A percentile compares a stretch with the other conserved stretches of the same genome.
These are phyloP conservation scores for Candida pseudoglaebosa DNA, from an alignment of 805 yeast species.

Conservation along the genomic window DNA sequence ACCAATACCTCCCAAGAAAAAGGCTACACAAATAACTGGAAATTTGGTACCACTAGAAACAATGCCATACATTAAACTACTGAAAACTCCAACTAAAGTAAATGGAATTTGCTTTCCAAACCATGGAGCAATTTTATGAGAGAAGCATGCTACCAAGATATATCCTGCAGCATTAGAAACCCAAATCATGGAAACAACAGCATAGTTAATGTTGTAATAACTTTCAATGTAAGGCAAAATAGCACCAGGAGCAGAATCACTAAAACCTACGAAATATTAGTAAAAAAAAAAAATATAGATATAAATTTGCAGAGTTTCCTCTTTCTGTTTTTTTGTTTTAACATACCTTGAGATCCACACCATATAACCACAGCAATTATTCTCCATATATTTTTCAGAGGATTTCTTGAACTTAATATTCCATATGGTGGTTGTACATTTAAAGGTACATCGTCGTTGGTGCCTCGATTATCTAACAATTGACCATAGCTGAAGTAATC, in stretches of 20 bases:
- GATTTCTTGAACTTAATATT: conserved; percentile 38
- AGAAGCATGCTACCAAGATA: conserved; percentile 45
- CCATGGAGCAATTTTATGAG: conserved; percentile 39
- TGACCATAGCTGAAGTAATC: conserved; percentile 4
- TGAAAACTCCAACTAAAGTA: conserved; percentile 31
- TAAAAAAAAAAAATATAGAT: background rate
- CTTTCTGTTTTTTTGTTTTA: too few relatives aligned
- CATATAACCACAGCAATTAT: conserved; percentile 38
- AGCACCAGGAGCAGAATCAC: conserved; percentile 61
- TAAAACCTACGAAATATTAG: conserved; percentile 32
- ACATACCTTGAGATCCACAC: conserved; percentile 22
- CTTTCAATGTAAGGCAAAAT: conserved; percentile 51
- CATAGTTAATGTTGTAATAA: conserved; percentile 45
- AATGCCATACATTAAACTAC: conserved; percentile 40
- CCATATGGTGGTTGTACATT: conserved; percentile 3
- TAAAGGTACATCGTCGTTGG: background rate
- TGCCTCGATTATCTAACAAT: background rate
- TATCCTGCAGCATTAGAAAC: conserved; percentile 55
- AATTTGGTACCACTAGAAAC: conserved; percentile 48
- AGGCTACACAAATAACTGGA: conserved; percentile 46
- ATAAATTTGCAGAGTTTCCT: too few relatives aligned
- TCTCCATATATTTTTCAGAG: conserved; percentile 42
- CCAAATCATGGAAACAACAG: conserved; percentile 58
- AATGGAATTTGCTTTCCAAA: conserved; percentile 41
- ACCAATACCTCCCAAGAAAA: conserved; percentile 58